Evolutionary conservation across 257 asterid genomes (phyloP), one percentile per base, ranked within the genome.

Genomic region (Ehretia macrophylla): DNA sequence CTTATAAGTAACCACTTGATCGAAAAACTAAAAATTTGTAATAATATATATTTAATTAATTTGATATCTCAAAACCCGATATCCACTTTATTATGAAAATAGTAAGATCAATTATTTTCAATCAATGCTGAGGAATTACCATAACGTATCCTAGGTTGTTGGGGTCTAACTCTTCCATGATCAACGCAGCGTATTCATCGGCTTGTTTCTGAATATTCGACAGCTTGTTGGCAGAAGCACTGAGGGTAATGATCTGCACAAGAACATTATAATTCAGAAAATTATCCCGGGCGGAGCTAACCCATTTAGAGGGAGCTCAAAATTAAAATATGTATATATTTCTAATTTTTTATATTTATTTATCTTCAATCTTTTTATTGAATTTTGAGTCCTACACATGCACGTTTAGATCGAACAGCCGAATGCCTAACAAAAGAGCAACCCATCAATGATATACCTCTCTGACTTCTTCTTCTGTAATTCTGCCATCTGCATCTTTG

Each of bases 141-240:
- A 79, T 74, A 58, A 90, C 79, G 69, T 78, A 87, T 55, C 98
- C 96, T 1, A 56, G 77, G 17, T 78, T 64, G 66, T 32, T 65
- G 55, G 94, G 95, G 73, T 90, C 98, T 73, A 90, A 65, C 68
- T 85, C 98, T 66, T 90, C 98, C 96, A 90, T 87, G 69, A 90
- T 87, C 56, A 90, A 56, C 40, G 91, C 81, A 17, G 98, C 98
- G 23, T 85, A 90, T 75, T 90, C 98, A 38, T 90, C 91, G 1
- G 98, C 88, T 65, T 87, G 95, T 47, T 77, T 71, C 67, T 90
- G 90, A 55, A 90, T 87, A 51, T 74, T 90, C 3, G 94, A 76
- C 45, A 90, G 79, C 78, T 73, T 87, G 75, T 90, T 90, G 56
- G 96, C 94, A 14, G 96, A 87, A n/a, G 98, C 98, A 72, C 98